Conservation (phyloP, 108 stramenopile species). For the Skeletonema tropicum region DNA sequence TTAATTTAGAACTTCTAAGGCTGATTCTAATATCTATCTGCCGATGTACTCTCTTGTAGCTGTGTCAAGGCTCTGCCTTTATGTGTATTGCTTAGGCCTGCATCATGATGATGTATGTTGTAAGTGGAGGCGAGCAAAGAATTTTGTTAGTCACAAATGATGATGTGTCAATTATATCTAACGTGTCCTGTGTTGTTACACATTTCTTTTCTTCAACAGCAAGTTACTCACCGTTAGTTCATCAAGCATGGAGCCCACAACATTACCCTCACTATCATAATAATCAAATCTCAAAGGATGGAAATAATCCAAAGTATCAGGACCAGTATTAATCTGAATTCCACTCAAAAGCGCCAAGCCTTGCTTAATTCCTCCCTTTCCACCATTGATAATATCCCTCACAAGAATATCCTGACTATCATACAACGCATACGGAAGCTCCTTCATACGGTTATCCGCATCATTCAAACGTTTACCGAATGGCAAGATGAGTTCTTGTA, state of each 20-base stretch:
- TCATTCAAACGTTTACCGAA: slow-evolving; percentile 46
- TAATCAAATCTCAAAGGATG: slow-evolving; percentile 40
- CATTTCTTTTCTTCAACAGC: too few relatives aligned
- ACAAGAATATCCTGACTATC: slow-evolving; percentile 48
- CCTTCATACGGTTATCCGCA: slow-evolving; percentile 52
- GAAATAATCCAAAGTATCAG: slow-evolving; percentile 30
- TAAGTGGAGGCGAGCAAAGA: too few relatives aligned
- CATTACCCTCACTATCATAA: slow-evolving; percentile 21
- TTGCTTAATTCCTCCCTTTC: slow-evolving; percentile 17
- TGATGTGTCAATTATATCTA: too few relatives aligned
- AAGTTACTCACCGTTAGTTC: too few relatives aligned
- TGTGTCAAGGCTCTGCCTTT: too few relatives aligned
- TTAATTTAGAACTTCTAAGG: too few relatives aligned
- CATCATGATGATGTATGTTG: too few relatives aligned
- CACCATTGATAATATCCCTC: slow-evolving; percentile 8
- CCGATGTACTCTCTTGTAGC: too few relatives aligned
- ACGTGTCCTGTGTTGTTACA: too few relatives aligned
- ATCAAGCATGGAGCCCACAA: not conserved
- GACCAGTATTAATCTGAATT: slow-evolving; percentile 45
- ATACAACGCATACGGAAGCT: slow-evolving; percentile 63
- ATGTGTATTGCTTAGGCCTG: too few relatives aligned
- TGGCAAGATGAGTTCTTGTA: slow-evolving; percentile 57
- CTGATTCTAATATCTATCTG: too few relatives aligned
- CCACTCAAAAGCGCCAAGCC: slow-evolving; percentile 46
- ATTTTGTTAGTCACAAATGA: too few relatives aligned